Base-by-base conservation (phyloP, 2,329 filamentous ascomycete species). In the Drechslerella dactyloides region DNA sequence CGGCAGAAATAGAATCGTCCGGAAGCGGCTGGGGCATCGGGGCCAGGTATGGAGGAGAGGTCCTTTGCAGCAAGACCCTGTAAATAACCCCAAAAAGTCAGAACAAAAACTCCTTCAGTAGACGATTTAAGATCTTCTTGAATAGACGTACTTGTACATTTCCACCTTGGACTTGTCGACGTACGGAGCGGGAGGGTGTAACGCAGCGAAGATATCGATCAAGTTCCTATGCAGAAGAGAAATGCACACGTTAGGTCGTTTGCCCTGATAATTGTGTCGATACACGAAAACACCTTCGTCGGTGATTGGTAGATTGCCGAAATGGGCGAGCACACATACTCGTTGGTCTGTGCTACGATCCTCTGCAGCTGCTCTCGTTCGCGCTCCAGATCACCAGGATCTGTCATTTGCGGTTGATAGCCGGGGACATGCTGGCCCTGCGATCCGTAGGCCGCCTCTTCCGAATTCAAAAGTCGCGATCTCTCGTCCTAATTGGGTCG, bases 301-400 rank as follows among this genome's bases (percentile, higher is more conserved):
- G 19, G 24, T 56, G 58, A 62, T 50, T 70, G 60, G 42, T 60
- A 58, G 59, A 64, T 64, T 70, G 55, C 48, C 66, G 60, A 60
- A 33, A 33, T 40, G 15, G 8, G 11, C 23, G 37, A 50, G 51
- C 40, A 55, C 55, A 68, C 69, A 42, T 73, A 73, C 69, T 73
- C 69, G 62, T 68, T 73, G 44, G 69, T 73, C 52, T 73, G 69
- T 59, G 62, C 69, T 50, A 73, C 69, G 55, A 73, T 73, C 40
- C 69, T 51, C 54, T 62, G 62, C 56, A 73, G 30, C 48, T 73
- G 69, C 53, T 73, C 69, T 63, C 69, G 68, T 63, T 73, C 69
- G 27, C 69, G 62, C 53, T 73, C 62, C 40, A 66, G 69, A 65
- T 73, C 69, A 33, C 62, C 63, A 63, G 69, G 69, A 63, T 73